phyloP scores from a whole-genome alignment of 108 stramenopile genomes.

The Nitzschia palea region DNA sequence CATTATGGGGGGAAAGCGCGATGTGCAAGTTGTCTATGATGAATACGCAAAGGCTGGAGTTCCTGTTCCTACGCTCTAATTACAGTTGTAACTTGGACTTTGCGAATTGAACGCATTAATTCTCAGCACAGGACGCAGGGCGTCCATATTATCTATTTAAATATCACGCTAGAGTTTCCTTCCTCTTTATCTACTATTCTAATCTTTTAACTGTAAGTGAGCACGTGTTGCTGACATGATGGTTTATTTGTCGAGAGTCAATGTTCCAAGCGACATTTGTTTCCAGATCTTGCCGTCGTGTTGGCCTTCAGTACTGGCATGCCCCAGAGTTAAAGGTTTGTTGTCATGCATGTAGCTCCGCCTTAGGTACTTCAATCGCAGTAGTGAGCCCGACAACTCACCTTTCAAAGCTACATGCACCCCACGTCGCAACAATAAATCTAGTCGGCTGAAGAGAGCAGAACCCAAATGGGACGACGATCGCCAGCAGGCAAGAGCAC shows the following conservation, averaged over 20 bases:
- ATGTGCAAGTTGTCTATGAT: conserved; percentile 84
- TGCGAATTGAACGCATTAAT: no score
- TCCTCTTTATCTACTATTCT: no score
- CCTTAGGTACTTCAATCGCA: conserved; percentile 63
- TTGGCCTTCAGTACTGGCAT: background rate
- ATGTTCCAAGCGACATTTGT: conserved; percentile 40
- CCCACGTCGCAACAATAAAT: conserved; percentile 43
- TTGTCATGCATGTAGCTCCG: conserved; percentile 13
- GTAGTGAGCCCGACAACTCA: conserved; percentile 69
- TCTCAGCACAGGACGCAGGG: no score
- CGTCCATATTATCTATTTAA: no score
- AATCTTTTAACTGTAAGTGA: no score
- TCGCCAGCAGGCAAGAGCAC: conserved; percentile 47
- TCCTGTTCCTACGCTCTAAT: conserved; percentile 65
- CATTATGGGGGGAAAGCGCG: conserved; percentile 92
- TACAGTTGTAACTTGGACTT: background rate
- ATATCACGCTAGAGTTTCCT: no score
- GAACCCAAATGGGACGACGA: conserved; percentile 32
- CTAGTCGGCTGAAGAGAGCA: conserved; percentile 29
- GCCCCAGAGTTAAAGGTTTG: background rate
- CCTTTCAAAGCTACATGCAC: conserved; percentile 47
- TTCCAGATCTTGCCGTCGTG: conserved; percentile 37
- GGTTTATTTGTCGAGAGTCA: conserved; percentile 51
- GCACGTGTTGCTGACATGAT: no score
- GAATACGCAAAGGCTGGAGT: conserved; percentile 77